These are phyloP conservation scores for Globisporangium spinosum DNA, from an alignment of 352 stramenopile species.

Conservation along the genomic window DNA sequence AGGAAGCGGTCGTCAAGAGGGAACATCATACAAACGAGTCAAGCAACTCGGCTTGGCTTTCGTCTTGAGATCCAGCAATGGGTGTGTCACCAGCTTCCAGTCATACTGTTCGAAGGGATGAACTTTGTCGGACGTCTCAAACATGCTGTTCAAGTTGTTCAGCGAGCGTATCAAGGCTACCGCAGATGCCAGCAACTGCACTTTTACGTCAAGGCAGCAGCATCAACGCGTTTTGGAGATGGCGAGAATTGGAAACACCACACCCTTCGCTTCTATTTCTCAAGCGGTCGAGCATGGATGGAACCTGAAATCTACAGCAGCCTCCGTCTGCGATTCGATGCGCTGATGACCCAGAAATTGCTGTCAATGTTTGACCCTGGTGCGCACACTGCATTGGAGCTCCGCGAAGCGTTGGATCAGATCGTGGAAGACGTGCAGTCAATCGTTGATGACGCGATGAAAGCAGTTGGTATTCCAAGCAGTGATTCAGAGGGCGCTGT, in stretches of 20 bases:
- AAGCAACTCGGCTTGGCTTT: constrained; percentile 10
- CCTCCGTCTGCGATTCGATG: constrained; percentile 37
- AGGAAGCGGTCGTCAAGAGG: background rate
- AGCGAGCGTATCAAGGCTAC: constrained; percentile 27
- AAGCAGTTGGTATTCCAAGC: constrained; percentile 13
- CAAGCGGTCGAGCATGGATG: constrained; percentile 39
- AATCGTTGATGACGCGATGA: constrained; percentile 24
- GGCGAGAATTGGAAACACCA: background rate
- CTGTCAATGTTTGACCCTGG: constrained; percentile 33
- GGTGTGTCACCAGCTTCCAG: constrained; percentile 32
- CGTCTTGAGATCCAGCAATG: constrained; percentile 29
- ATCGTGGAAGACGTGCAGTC: constrained; percentile 31
- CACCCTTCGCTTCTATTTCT: constrained; percentile 39
- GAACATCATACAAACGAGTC: background rate
- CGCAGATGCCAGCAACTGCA: constrained; percentile 20
- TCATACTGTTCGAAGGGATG: constrained; percentile 32
- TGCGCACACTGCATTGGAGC: constrained; percentile 26
- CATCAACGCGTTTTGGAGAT: background rate
- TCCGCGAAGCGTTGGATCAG: constrained; percentile 29
- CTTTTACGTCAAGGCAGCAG: constrained; percentile 15
- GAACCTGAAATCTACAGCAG: constrained; percentile 3
- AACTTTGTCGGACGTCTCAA: constrained; percentile 25
- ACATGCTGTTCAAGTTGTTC: constrained; percentile 26
- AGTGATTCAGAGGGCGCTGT: constrained; percentile 16
- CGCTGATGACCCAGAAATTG: constrained; percentile 42